Conservation (phyloP, 805 yeast genomes). For the Cyberlindnera americana region DNA sequence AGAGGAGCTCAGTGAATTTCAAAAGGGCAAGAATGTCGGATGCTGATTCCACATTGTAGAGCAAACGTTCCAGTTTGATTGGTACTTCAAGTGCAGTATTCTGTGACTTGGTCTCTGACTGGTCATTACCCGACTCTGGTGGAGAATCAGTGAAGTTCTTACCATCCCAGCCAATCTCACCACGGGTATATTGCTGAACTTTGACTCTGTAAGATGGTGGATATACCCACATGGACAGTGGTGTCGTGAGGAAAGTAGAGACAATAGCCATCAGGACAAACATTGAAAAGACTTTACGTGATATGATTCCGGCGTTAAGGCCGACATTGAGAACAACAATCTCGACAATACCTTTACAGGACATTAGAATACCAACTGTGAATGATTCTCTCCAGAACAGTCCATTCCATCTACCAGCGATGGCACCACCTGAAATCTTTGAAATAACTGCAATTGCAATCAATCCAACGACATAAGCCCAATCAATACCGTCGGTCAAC, state of each 20-base stretch:
- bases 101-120: constrained; percentile 6
- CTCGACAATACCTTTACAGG: constrained; percentile 86
- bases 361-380: constrained; percentile 78
- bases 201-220: constrained; percentile 59
- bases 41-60: constrained; percentile 25
- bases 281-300: constrained; percentile 68
- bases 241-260: constrained; percentile 77
- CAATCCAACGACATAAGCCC: constrained; percentile 75
- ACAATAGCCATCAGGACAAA: constrained; percentile 79
- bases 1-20: constrained; percentile 24
- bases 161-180: constrained; percentile 31
- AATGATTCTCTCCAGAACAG: constrained; percentile 69
- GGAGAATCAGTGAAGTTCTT: constrained; percentile 20
- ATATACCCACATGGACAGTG: constrained; percentile 58
- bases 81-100: constrained; percentile 13
- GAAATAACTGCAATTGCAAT: constrained; percentile 65
- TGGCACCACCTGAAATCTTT: constrained; percentile 62
- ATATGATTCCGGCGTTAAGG: constrained; percentile 63
- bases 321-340: constrained; percentile 77
- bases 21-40: constrained; percentile 22
- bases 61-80: constrained; percentile 18
- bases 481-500: constrained; percentile 60
- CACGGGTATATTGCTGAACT: constrained; percentile 32
- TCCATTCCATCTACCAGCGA: constrained; percentile 60
- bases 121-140: constrained; percentile 8